A percentile compares a stretch with the other conserved stretches of the same genome.
Evolutionary conservation across 345 rosid species (phyloP).

Genomic region (Salix caprea): DNA sequence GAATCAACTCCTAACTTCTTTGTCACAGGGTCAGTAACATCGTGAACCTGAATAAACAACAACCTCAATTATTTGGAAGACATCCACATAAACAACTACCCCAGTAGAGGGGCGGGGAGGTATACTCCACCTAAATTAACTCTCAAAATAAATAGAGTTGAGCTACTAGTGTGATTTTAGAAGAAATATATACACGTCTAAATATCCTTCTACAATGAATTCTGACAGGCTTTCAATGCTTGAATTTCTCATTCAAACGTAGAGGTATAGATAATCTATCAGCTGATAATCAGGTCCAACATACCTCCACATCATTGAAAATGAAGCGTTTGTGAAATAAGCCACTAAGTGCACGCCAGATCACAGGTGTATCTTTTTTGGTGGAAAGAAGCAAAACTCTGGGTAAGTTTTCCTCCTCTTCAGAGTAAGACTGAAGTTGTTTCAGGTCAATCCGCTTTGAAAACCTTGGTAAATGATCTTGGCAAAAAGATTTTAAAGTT

Average conservation of each 20-base stretch:
- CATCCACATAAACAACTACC: too few species aligned
- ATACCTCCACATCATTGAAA: slow-evolving; percentile 69
- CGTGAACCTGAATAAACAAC: slow-evolving; percentile 47
- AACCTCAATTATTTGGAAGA: neutral
- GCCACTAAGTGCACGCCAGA: slow-evolving; percentile 92
- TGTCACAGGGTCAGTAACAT: slow-evolving; percentile 46
- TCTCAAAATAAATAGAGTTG: too few species aligned
- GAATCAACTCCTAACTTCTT: slow-evolving; percentile 62
- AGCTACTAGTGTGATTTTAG: too few species aligned
- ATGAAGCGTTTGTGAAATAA: slow-evolving; percentile 52
- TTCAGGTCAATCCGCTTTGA: slow-evolving; percentile 57
- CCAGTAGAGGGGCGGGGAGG: too few species aligned
- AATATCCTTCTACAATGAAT: too few species aligned
- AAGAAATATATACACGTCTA: too few species aligned
- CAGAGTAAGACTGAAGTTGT: slow-evolving; percentile 31
- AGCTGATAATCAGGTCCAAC: neutral
- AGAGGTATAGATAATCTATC: neutral
- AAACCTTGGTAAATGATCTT: slow-evolving; percentile 69
- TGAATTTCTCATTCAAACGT: neutral
- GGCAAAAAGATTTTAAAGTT: slow-evolving; percentile 65
- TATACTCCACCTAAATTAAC: too few species aligned
- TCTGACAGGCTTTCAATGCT: too few species aligned
- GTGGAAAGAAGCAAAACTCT: slow-evolving; percentile 79
- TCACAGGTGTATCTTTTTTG: slow-evolving; percentile 72
- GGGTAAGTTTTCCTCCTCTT: slow-evolving; percentile 33